Conservation (phyloP, 2,329 filamentous ascomycete genomes). For the Pestalotiopsis sp. region DNA sequence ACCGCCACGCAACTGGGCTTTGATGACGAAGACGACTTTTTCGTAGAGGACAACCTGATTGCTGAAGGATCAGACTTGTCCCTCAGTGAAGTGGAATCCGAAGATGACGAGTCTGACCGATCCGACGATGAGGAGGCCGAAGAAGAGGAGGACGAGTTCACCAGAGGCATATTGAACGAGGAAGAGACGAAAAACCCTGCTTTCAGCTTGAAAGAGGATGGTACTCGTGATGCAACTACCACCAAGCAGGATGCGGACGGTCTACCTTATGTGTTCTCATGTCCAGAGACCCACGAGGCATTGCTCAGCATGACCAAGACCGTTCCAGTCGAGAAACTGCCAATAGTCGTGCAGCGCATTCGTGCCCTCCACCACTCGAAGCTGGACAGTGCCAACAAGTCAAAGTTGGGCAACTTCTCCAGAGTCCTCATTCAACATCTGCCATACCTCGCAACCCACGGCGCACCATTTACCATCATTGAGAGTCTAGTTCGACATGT, state of each 20-base stretch:
- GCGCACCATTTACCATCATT: constrained; percentile 61
- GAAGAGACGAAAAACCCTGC: constrained; percentile 55
- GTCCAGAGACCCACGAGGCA: constrained; percentile 76
- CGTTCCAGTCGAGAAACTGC: constrained; percentile 64
- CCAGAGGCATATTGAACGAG: constrained; percentile 64
- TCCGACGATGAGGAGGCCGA: constrained; percentile 45
- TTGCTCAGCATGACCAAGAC: constrained; percentile 66
- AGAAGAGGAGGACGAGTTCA: constrained; percentile 68
- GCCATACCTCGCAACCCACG: constrained; percentile 44
- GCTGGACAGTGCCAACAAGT: constrained; percentile 81
- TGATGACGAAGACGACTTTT: constrained; percentile 92
- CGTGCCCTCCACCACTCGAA: constrained; percentile 91
- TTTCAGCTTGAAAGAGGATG: constrained; percentile 37
- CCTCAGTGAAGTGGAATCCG: constrained; percentile 11
- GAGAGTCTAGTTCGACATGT: constrained; percentile 86
- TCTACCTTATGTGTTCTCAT: constrained; percentile 82
- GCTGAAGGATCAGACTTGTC: constrained; percentile 51
- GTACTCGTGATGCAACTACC: constrained; percentile 42
- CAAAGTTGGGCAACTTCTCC: constrained; percentile 71
- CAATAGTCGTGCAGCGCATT: constrained; percentile 83
- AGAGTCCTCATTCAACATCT: constrained; percentile 65
- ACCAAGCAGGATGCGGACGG: constrained; percentile 50
- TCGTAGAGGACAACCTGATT: constrained; percentile 85
- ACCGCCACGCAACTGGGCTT: constrained; percentile 68
- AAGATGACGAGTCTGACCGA: constrained; percentile 47